Conservation (phyloP, 306 rosid genomes). For the Vicia sativa region DNA sequence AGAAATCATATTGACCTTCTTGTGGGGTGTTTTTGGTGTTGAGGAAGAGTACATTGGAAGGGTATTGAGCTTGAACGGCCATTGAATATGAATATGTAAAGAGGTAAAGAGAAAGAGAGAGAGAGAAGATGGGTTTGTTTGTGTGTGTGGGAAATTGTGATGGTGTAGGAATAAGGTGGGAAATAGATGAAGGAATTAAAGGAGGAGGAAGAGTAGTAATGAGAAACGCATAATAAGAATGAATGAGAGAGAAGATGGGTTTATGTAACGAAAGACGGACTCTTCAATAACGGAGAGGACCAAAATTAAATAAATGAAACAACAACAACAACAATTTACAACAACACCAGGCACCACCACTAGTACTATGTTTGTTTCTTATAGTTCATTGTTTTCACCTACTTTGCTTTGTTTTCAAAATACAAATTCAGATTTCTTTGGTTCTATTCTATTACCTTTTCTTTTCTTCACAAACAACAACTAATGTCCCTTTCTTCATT, state of each 20-base stretch:
- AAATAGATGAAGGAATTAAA: constrained; percentile 33
- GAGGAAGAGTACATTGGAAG: constrained; percentile 72
- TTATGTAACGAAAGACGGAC: constrained; percentile 47
- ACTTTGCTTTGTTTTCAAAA: constrained; percentile 30
- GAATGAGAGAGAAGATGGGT: constrained; percentile 30
- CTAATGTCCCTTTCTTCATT: constrained; percentile 46
- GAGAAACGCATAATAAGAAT: constrained; percentile 46
- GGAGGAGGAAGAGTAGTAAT: constrained; percentile 14
- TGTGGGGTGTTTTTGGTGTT: constrained; percentile 70
- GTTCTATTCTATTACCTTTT: constrained; percentile 49
- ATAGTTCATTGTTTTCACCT: constrained; percentile 47
- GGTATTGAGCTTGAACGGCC: constrained; percentile 99
- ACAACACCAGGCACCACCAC: constrained; percentile 33
- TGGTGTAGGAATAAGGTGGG: constrained; percentile 22
- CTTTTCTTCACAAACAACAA: constrained; percentile 52
- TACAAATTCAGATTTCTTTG: constrained; percentile 7
- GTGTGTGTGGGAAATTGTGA: constrained; percentile 6
- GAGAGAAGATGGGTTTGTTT: background rate
- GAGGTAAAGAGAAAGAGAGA: background rate
- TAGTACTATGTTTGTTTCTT: background rate
- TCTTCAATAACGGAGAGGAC: constrained; percentile 58
- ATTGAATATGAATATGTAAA: constrained; percentile 33
- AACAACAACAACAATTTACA: too few species aligned
- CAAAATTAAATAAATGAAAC: constrained; percentile 1
- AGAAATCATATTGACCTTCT: constrained; percentile 55